phyloP scores from a whole-genome alignment of 2,329 filamentous ascomycete species.

The Aspergillus sclerotialis region DNA sequence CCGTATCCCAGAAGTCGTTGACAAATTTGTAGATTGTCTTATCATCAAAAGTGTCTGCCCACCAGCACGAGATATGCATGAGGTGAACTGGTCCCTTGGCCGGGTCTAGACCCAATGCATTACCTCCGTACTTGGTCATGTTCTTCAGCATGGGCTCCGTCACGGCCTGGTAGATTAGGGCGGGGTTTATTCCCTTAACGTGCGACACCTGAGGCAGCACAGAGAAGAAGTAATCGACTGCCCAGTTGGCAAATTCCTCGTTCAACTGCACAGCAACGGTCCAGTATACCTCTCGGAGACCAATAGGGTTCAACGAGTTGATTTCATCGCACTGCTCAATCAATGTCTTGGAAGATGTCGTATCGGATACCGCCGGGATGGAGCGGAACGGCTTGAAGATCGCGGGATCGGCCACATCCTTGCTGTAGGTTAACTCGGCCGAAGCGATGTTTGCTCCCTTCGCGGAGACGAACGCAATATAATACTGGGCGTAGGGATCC shows the following conservation, averaged over 20 bases:
- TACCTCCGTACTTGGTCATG: constrained; percentile 13
- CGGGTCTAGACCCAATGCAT: constrained; percentile 12
- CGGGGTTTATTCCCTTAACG: constrained; percentile 5
- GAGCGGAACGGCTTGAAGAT: constrained; percentile 31
- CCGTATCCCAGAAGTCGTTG: constrained; percentile 2
- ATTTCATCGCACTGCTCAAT: constrained; percentile 27
- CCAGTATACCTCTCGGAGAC: constrained; percentile 25
- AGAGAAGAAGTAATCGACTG: constrained; percentile 8
- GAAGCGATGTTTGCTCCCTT: constrained; percentile 19
- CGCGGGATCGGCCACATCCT: constrained; percentile 25
- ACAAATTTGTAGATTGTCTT: constrained; percentile 7
- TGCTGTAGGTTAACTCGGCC: constrained; percentile 32
- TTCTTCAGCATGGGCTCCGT: constrained; percentile 6
- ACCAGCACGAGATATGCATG: constrained; percentile 8
- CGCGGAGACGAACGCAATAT: constrained; percentile 22
- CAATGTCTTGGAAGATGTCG: constrained; percentile 19
- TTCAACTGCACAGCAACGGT: constrained; percentile 24
- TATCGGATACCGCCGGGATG: constrained; percentile 24
- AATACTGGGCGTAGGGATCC: constrained; percentile 29
- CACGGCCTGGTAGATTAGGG: constrained; percentile 8
- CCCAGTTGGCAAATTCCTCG: constrained; percentile 18
- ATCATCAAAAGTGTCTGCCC: constrained; percentile 5
- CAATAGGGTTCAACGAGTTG: constrained; percentile 24
- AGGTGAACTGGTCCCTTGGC: constrained; percentile 9
- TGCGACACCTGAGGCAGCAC: constrained; percentile 7